phyloP scores from a whole-genome alignment of 495 filamentous ascomycete genomes.

The Articulospora tetracladia region DNA sequence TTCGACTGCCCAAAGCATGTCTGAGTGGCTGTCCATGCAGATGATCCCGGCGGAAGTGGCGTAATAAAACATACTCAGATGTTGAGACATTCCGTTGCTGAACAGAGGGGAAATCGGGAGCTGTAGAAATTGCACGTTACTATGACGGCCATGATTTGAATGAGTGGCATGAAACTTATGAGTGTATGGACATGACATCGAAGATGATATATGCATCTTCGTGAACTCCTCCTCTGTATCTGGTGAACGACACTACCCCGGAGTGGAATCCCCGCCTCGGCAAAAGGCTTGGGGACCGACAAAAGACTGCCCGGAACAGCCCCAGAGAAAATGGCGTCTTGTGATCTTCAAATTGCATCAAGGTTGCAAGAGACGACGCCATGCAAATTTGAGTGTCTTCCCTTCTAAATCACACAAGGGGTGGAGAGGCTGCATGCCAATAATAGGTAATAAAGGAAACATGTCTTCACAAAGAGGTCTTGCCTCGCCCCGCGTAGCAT shows the following conservation, averaged over 20 bases:
- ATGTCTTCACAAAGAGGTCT: background rate
- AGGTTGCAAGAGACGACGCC: background rate
- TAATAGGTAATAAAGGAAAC: background rate
- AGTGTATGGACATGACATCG: no score
- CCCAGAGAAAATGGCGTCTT: constrained; percentile 13
- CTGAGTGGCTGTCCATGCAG: background rate
- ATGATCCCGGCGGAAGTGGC: background rate
- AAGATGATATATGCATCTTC: no score
- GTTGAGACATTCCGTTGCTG: background rate
- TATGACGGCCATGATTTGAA: no score
- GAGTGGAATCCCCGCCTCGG: background rate
- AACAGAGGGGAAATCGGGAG: background rate
- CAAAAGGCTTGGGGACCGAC: background rate
- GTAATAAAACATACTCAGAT: background rate
- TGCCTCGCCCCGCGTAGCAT: background rate
- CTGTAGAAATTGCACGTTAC: no score
- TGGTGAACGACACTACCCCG: no score
- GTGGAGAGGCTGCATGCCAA: background rate
- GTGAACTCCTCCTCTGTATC: no score
- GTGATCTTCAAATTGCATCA: constrained; percentile 20
- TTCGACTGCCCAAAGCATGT: no score
- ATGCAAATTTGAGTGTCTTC: background rate
- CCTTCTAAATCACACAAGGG: background rate
- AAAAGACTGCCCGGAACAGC: background rate
- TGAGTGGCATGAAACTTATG: no score